Evolutionary conservation across 148 eudicot genomes (phyloP), one percentile per base, ranked within the genome.

Genomic region (Camellia granthamiana): DNA sequence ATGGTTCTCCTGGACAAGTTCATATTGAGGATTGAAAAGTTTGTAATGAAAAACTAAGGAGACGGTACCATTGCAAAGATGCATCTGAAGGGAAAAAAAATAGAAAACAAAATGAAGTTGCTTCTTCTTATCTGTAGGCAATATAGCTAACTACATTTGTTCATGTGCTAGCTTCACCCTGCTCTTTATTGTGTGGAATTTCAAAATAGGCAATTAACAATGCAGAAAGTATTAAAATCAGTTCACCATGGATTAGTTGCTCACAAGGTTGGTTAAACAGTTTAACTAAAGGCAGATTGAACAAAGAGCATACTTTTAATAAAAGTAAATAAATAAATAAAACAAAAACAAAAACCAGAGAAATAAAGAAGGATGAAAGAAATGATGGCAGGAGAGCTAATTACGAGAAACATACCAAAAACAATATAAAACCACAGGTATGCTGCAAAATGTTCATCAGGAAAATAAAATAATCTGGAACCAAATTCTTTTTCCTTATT

Each of bases 1-100:
- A 87, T 68, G 90, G 90, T 84, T 93, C 90, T 81, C 99, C 99
- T 96, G 77, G 42, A 82, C 30, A 76, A n/a, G 62, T 44, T 41
- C 68, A 73, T 15, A 69, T 30, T 44, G 46, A 82, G 52, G 52
- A 43, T 52, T 74, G 21, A 71, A 61, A 83, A 78, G 18, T 10
- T 0, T 38, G 11, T 8, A 14, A n/a, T 41, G 52, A 74, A 68
- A 38, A 49, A 65, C 49, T 58, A 16, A 1, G 46, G 46, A 15
- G 23, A 30, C 69, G 8, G 3, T 63, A 19, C 62, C 23, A 56
- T 16, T 16, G 60, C 65, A 76, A 15, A 21, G 10, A 6, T 66
- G 15, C 2, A 55, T 44, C 43, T 65, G 23, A 80, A 73, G 30
- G 23, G 47, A 62, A 61, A 61, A 61, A 3, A 5, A 61, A 61